A percentile compares a stretch with the other conserved stretches of the same genome.
phyloP scores from a whole-genome alignment of 176 grass and related monocot genomes.

The Thalia dealbata region DNA sequence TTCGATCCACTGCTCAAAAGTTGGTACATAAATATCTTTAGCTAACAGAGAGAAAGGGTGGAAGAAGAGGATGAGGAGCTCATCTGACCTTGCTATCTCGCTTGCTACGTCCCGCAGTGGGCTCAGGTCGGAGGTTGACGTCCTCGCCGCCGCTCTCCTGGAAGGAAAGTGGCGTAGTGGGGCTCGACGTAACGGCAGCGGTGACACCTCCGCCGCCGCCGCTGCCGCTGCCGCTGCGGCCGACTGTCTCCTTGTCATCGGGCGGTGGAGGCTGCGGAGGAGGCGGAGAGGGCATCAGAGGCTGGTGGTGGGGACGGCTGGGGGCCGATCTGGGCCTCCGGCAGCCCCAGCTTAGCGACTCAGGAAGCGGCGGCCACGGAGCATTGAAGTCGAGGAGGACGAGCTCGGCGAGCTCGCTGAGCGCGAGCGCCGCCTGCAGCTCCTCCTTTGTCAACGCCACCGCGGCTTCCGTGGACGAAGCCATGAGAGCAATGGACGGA shows the following conservation, averaged over 20 bases:
- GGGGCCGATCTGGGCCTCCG: slow-evolving; percentile 11
- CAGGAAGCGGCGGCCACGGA: not conserved
- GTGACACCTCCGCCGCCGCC: not conserved
- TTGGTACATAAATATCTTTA: not conserved
- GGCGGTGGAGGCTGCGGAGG: slow-evolving; percentile 14
- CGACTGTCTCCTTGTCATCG: not conserved
- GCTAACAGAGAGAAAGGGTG: not conserved
- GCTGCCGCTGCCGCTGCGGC: not conserved
- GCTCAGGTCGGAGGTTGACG: not conserved
- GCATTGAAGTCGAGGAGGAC: not conserved
- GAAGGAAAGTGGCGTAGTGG: slow-evolving; percentile 16
- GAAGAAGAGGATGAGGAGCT: not conserved
- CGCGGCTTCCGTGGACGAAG: not conserved
- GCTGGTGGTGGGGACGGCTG: not conserved
- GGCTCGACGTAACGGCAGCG: not conserved
- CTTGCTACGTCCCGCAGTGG: not conserved
- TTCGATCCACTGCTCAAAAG: slow-evolving; percentile 6
- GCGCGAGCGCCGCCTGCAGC: slow-evolving; percentile 16
- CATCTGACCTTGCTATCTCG: not conserved
- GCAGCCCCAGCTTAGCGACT: slow-evolving; percentile 6
- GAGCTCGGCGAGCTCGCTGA: slow-evolving; percentile 14
- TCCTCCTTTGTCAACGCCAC: slow-evolving; percentile 1
- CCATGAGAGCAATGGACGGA: slow-evolving; percentile 3
- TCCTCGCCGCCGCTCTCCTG: slow-evolving; percentile 16
- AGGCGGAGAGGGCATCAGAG: not conserved